Conservation (phyloP, 2,329 filamentous ascomycete genomes). For the Trichoderma oligosporum region DNA sequence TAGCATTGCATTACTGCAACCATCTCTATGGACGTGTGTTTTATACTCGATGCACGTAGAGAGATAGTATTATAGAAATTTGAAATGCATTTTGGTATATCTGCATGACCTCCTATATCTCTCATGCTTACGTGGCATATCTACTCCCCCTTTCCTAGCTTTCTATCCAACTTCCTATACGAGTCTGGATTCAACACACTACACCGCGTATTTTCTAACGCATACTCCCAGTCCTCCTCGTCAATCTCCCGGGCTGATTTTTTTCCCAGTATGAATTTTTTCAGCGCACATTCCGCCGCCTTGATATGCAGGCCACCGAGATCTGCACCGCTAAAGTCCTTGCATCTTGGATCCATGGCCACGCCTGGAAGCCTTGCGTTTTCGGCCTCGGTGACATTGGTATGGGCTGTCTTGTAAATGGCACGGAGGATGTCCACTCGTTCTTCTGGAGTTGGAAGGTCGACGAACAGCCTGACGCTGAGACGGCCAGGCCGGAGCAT, state of each 20-base stretch:
- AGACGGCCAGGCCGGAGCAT: conserved; percentile 90
- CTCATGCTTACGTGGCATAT: background rate
- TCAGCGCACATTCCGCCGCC: conserved; percentile 48
- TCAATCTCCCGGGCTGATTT: conserved; percentile 29
- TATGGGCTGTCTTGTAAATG: conserved; percentile 47
- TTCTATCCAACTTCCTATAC: conserved; percentile 39
- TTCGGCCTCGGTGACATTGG: conserved; percentile 41
- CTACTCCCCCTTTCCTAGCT: conserved; percentile 34
- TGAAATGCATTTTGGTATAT: conserved; percentile 11
- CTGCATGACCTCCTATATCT: background rate
- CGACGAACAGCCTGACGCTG: conserved; percentile 84
- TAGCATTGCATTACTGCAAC: background rate
- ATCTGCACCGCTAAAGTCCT: conserved; percentile 71
- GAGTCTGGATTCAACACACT: conserved; percentile 48
- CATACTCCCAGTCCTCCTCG: conserved; percentile 50
- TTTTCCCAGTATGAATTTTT: conserved; percentile 34
- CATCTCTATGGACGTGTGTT: no score
- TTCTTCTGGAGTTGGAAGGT: conserved; percentile 73
- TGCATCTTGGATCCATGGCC: conserved; percentile 64
- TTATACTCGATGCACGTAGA: no score
- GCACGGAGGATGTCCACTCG: conserved; percentile 82
- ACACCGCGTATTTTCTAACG: conserved; percentile 45
- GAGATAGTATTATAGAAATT: no score
- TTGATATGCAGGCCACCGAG: conserved; percentile 48
- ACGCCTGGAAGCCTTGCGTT: conserved; percentile 56